A percentile compares a stretch with the other conserved stretches of the same genome.
Evolutionary conservation across 2,329 filamentous ascomycete genomes (phyloP).

Genomic region (Scytalidium lignicola): DNA sequence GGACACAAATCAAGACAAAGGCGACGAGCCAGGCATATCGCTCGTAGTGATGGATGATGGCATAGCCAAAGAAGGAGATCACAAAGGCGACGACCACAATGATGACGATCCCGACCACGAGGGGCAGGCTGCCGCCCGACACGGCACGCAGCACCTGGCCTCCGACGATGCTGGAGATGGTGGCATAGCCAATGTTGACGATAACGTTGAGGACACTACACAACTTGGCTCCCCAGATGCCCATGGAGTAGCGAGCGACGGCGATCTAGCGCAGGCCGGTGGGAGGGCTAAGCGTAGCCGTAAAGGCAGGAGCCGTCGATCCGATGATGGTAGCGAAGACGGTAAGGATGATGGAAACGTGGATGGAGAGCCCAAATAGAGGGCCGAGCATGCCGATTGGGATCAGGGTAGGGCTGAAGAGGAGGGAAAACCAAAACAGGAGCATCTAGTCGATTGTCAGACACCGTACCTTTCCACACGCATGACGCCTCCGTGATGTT

Average conservation of each 20-base stretch:
- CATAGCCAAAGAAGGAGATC: slow-evolving; percentile 58
- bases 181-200: slow-evolving; percentile 57
- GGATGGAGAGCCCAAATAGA: slow-evolving; percentile 21
- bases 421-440: slow-evolving; percentile 3
- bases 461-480: too few species aligned
- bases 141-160: slow-evolving; percentile 54
- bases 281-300: slow-evolving; percentile 53
- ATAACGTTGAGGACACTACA: slow-evolving; percentile 58
- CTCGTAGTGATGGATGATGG: slow-evolving; percentile 52
- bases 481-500: too few species aligned
- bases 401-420: slow-evolving; percentile 13
- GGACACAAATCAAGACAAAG: slow-evolving; percentile 32
- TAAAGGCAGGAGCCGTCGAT: slow-evolving; percentile 48
- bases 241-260: slow-evolving; percentile 23
- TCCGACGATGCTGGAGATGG: slow-evolving; percentile 56
- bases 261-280: slow-evolving; percentile 60
- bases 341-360: slow-evolving; percentile 42
- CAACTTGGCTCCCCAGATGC: slow-evolving; percentile 51
- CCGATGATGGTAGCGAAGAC: slow-evolving; percentile 58
- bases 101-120: slow-evolving; percentile 56
- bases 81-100: slow-evolving; percentile 51
- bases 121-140: slow-evolving; percentile 41
- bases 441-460: neutral
- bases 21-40: slow-evolving; percentile 53
- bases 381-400: slow-evolving; percentile 22